These are phyloP conservation scores for Tricholoma hemisulphureum DNA, from an alignment of 768 basidiomycete genomes.

Conservation along the genomic window DNA sequence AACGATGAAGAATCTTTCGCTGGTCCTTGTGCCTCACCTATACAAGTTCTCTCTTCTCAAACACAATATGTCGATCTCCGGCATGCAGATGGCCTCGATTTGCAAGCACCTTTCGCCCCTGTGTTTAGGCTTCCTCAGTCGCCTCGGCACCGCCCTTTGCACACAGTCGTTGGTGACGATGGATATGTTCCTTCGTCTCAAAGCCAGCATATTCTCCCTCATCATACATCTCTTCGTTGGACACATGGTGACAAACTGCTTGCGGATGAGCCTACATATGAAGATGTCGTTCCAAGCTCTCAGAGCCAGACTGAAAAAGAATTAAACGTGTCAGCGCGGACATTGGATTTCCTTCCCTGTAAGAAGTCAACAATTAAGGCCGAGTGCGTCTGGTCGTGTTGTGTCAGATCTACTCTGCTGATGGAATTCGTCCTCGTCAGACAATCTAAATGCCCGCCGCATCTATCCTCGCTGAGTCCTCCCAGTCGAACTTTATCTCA, in stretches of 20 bases:
- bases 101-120: background rate
- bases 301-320: conserved; percentile 44
- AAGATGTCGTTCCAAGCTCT: conserved; percentile 43
- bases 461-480: background rate
- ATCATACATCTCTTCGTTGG: conserved; percentile 23
- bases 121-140: conserved; percentile 7
- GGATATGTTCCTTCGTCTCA: conserved; percentile 35
- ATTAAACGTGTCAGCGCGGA: conserved; percentile 18
- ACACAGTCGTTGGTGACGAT: conserved; percentile 4
- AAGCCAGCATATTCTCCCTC: conserved; percentile 27
- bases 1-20: background rate
- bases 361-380: background rate
- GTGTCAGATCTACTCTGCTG: background rate
- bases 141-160: background rate
- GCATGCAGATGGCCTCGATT: background rate
- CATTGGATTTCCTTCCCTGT: conserved; percentile 1
- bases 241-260: conserved; percentile 3
- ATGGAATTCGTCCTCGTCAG: background rate
- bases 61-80: conserved; percentile 24
- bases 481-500: conserved; percentile 19
- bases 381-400: background rate
- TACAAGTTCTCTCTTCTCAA: conserved; percentile 37
- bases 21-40: conserved; percentile 6
- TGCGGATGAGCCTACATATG: conserved; percentile 8
- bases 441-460: background rate